These are phyloP conservation scores for Orbilia ellipsospora DNA, from an alignment of 2,329 filamentous ascomycete species.

Conservation along the genomic window DNA sequence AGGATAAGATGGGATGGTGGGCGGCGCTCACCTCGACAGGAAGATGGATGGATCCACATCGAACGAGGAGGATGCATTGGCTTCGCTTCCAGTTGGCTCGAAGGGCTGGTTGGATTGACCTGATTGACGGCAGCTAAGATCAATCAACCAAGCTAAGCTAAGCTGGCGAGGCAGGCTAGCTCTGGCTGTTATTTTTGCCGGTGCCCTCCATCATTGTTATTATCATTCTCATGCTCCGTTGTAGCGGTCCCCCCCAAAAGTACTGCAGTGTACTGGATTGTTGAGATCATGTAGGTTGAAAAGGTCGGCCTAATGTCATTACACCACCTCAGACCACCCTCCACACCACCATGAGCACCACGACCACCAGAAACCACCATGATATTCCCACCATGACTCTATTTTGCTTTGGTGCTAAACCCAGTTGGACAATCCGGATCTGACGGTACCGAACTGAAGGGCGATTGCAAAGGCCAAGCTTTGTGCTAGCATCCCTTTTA, in stretches of 20 bases:
- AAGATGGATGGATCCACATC: constrained; percentile 27
- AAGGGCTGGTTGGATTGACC: constrained; percentile 19
- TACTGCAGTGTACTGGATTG: too few species aligned
- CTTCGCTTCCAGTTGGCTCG: constrained; percentile 38
- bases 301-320: too few species aligned
- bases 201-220: constrained; percentile 1
- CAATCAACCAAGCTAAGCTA: background rate
- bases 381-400: background rate
- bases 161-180: constrained; percentile 20
- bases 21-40: constrained; percentile 45
- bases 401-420: background rate
- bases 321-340: background rate
- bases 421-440: constrained; percentile 43
- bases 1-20: constrained; percentile 46
- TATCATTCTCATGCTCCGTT: too few species aligned
- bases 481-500: constrained; percentile 44
- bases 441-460: constrained; percentile 43
- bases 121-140: constrained; percentile 41
- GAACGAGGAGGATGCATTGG: constrained; percentile 9
- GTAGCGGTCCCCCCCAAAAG: too few species aligned
- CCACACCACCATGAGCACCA: background rate
- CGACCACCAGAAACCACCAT: constrained; percentile 3
- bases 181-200: constrained; percentile 7
- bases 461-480: constrained; percentile 44
- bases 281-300: too few species aligned